These are phyloP conservation scores for Eutypa lata DNA, from an alignment of 2,329 filamentous ascomycete species.

Conservation along the genomic window DNA sequence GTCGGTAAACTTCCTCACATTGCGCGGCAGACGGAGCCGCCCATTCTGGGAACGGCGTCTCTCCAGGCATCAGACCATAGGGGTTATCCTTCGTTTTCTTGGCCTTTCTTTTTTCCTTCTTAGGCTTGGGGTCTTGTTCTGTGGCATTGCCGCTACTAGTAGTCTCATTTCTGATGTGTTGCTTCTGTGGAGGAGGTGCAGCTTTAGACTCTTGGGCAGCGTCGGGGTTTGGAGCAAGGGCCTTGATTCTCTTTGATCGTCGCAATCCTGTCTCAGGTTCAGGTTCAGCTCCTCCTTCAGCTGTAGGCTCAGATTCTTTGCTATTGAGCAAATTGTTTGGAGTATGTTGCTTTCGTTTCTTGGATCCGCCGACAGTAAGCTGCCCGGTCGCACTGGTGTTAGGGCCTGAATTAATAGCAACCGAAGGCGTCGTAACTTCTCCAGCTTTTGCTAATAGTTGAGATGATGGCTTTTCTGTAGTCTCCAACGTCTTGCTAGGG, in stretches of 20 bases:
- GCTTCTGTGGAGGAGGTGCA: constrained; percentile 2
- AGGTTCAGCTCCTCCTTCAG: background rate
- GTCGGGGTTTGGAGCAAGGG: background rate
- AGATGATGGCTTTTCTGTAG: background rate
- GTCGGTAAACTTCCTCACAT: constrained; percentile 64
- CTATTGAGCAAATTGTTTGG: background rate
- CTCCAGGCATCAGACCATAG: constrained; percentile 53
- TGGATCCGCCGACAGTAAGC: background rate
- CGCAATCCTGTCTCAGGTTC: background rate
- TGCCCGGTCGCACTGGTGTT: too few species aligned
- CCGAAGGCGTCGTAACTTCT: too few species aligned
- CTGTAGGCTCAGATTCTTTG: too few species aligned
- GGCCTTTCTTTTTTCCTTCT: constrained; percentile 19
- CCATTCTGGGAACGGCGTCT: constrained; percentile 67
- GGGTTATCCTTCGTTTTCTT: constrained; percentile 34
- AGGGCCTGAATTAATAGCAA: too few species aligned
- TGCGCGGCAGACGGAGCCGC: constrained; percentile 62
- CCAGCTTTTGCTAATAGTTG: too few species aligned
- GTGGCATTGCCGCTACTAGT: background rate
- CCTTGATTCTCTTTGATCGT: background rate
- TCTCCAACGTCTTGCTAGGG: too few species aligned
- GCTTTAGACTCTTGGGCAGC: background rate
- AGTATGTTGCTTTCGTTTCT: background rate
- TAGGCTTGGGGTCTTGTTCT: constrained; percentile 1
- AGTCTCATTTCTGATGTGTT: constrained; percentile 2